A percentile compares a stretch with the other conserved stretches of the same genome.
These are phyloP conservation scores for Tinospora cordifolia DNA, from an alignment of 164 flowering plant genomes.

Conservation along the genomic window DNA sequence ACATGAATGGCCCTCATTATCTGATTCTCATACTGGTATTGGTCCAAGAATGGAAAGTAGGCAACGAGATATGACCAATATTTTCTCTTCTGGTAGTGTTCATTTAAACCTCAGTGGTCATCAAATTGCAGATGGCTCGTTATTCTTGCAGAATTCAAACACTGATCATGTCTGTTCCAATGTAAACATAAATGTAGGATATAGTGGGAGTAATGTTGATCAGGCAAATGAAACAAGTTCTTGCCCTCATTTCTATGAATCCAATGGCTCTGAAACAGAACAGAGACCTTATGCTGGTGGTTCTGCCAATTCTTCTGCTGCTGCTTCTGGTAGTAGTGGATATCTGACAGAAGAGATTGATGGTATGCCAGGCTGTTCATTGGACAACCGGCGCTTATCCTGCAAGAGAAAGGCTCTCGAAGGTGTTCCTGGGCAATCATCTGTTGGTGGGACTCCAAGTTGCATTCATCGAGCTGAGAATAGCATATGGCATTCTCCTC, in stretches of 20 bases:
- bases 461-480: conserved; percentile 37
- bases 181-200: conserved; percentile 29
- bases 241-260: conserved; percentile 25
- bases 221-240: conserved; percentile 23
- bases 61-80: conserved; percentile 23
- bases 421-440: conserved; percentile 49
- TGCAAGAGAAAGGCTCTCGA: conserved; percentile 73
- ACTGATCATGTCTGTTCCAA: conserved; percentile 23
- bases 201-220: conserved; percentile 27
- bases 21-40: conserved; percentile 24
- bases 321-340: conserved; percentile 35
- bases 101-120: conserved; percentile 22
- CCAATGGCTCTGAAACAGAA: conserved; percentile 26
- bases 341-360: conserved; percentile 34
- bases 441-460: conserved; percentile 40
- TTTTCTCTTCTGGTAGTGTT: conserved; percentile 24
- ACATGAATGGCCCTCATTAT: conserved; percentile 41
- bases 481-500: conserved; percentile 33
- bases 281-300: conserved; percentile 25
- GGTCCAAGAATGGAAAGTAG: conserved; percentile 34
- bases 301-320: conserved; percentile 33
- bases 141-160: conserved; percentile 30
- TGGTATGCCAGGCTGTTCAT: conserved; percentile 39
- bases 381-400: conserved; percentile 51
- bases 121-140: conserved; percentile 24